Conservation (phyloP, 2,329 filamentous ascomycete species). For the Colletotrichum sp. region DNA sequence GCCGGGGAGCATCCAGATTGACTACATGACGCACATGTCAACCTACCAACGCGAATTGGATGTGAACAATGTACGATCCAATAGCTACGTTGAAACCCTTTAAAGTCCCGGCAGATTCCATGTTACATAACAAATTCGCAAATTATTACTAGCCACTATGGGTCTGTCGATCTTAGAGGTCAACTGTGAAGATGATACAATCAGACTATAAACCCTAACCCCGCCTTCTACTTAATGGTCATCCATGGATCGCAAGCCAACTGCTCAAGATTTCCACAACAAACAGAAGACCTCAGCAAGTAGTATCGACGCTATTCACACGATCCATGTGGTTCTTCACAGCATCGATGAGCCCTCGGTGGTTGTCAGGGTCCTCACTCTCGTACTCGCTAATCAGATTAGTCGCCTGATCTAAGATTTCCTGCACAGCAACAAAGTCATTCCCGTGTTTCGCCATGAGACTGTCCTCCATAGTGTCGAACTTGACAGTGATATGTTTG, state of each 20-base stretch:
- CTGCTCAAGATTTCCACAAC: background rate
- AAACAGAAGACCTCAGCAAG: background rate
- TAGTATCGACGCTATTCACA: background rate
- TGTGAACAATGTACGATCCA: background rate
- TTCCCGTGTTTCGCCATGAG: background rate
- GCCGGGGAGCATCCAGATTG: background rate
- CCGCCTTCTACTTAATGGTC: background rate
- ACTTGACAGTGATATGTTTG: background rate
- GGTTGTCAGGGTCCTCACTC: background rate
- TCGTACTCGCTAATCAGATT: background rate
- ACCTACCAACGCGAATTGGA: background rate
- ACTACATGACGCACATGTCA: background rate
- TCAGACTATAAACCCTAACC: background rate
- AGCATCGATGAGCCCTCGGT: background rate
- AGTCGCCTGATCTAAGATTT: background rate
- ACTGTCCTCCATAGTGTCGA: background rate
- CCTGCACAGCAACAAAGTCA: background rate
- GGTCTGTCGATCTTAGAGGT: background rate
- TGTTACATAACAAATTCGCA: rapidly evolving
- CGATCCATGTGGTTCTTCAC: background rate
- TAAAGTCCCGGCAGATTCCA: background rate
- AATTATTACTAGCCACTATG: background rate
- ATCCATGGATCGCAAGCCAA: background rate
- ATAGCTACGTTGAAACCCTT: background rate
- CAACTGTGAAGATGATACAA: background rate